Evolutionary conservation across 2,329 filamentous ascomycete species (phyloP), one percentile per base, ranked within the genome.

Genomic region (Ophiocordyceps camponoti-leonardi): DNA sequence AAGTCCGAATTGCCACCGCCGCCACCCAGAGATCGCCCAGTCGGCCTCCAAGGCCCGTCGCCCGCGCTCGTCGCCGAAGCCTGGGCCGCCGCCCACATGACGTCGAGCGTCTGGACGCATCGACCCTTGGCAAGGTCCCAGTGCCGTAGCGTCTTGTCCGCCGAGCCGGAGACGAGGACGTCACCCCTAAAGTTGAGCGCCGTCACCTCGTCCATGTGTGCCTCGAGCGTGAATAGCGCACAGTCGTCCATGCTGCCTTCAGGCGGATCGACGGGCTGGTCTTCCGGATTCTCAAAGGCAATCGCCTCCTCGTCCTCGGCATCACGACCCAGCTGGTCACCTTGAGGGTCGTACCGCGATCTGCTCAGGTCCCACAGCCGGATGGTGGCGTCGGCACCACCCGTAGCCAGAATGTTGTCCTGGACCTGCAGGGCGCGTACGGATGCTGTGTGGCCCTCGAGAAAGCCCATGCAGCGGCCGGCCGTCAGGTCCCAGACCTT

Each of bases 71-170:
- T 80, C 37, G 80, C 77, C 11, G 80, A 84, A 13, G 86, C 86
- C 65, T 95, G 88, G 2, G 92, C 88, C 5, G 92, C 88, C 11
- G 92, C 92, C 92, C 92, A 98, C 61, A 98, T 83, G 7, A 98
- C 90, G 63, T 98, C 92, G 43, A 98, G 70, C 3, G 92, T 98
- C 64, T 98, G 92, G 45, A 98, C 85, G 61, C 92, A 96, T 43
- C 92, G 83, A n/a, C 92, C 92, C 61, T 88, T 95, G 56, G 90
- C 85, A 44, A 98, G 72, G 67, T 98, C 92, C 92, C 92, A 98
- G 61, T 98, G 92, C 41, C 92, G 81, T 46, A 98, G 70, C 1
- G 92, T 98, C 71, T 98, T 98, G 67, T 98, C 92, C 1, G 92
- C 83, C 8, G 90, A 96, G 13, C 92, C 92, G 2, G 92, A 98